A percentile compares a stretch with the other conserved stretches of the same genome.
Evolutionary conservation across 345 rosid genomes (phyloP).

Genomic region (Combretum micranthum): DNA sequence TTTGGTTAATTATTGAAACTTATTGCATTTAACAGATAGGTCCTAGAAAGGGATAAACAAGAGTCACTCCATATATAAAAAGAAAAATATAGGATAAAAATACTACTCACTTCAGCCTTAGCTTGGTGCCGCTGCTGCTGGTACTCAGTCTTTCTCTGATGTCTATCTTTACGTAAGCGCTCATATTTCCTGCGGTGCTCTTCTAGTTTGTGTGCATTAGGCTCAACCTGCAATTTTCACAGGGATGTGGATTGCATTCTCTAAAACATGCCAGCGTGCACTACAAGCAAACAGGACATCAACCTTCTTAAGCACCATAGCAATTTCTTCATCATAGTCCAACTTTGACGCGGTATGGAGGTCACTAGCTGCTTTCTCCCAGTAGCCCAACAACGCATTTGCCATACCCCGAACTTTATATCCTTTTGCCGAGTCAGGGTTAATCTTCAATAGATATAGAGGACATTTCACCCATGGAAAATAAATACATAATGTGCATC

Average conservation of each 20-base stretch:
- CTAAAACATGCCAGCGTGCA: background rate
- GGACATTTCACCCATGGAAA: background rate
- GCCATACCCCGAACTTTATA: constrained; percentile 83
- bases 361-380: constrained; percentile 80
- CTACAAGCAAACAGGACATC: background rate
- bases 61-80: background rate
- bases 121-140: constrained; percentile 37
- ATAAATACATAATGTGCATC: background rate
- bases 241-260: constrained; percentile 2
- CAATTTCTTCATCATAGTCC: constrained; percentile 82
- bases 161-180: constrained; percentile 57
- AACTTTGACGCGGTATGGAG: constrained; percentile 72
- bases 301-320: constrained; percentile 62
- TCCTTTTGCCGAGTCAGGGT: constrained; percentile 86
- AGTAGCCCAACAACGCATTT: constrained; percentile 60
- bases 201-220: constrained; percentile 61
- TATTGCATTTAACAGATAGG: too few relatives aligned
- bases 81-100: background rate
- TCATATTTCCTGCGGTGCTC: constrained; percentile 74
- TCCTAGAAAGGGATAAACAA: too few relatives aligned
- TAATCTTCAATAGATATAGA: constrained; percentile 38
- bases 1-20: too few relatives aligned
- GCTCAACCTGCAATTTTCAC: constrained; percentile 56
- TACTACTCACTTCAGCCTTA: constrained; percentile 46
- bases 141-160: constrained; percentile 38